These are phyloP conservation scores for Sporormia fimetaria DNA, from an alignment of 495 filamentous ascomycete species.

Conservation along the genomic window DNA sequence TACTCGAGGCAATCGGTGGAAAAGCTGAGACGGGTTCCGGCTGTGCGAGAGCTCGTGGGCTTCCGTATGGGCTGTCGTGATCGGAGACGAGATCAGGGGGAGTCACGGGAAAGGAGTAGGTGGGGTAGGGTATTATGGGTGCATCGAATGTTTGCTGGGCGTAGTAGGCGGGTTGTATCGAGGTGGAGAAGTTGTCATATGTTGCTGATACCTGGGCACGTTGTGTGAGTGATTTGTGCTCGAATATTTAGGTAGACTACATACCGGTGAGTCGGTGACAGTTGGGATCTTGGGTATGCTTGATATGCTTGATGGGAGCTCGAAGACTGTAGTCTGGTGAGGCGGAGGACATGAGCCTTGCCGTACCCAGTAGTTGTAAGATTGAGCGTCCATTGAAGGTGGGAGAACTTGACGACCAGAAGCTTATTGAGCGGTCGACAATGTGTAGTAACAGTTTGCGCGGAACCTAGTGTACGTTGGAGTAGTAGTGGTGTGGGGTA, in stretches of 20 bases:
- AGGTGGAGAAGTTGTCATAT: slow-evolving; percentile 20
- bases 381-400: slow-evolving; percentile 24
- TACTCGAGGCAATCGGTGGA: not conserved
- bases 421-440: not conserved
- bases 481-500: not conserved
- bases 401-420: slow-evolving; percentile 8
- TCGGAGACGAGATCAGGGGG: slow-evolving; percentile 27
- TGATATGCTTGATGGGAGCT: slow-evolving; percentile 20
- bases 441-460: no score
- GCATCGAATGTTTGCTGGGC: slow-evolving; percentile 22
- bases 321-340: slow-evolving; percentile 24
- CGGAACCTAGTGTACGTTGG: no score
- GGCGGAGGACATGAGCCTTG: slow-evolving; percentile 21
- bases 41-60: slow-evolving; percentile 16
- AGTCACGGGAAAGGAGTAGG: slow-evolving; percentile 24
- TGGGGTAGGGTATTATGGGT: slow-evolving; percentile 13
- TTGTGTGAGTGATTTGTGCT: not conserved
- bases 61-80: slow-evolving; percentile 28
- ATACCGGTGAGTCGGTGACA: slow-evolving; percentile 25
- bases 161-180: slow-evolving; percentile 16
- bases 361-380: slow-evolving; percentile 24
- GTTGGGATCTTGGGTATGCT: slow-evolving; percentile 23
- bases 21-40: slow-evolving; percentile 12
- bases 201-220: slow-evolving; percentile 21
- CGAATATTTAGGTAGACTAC: not conserved